Conservation (phyloP, 139 green algal genomes). For the Chlorokybus atmophyticus region DNA sequence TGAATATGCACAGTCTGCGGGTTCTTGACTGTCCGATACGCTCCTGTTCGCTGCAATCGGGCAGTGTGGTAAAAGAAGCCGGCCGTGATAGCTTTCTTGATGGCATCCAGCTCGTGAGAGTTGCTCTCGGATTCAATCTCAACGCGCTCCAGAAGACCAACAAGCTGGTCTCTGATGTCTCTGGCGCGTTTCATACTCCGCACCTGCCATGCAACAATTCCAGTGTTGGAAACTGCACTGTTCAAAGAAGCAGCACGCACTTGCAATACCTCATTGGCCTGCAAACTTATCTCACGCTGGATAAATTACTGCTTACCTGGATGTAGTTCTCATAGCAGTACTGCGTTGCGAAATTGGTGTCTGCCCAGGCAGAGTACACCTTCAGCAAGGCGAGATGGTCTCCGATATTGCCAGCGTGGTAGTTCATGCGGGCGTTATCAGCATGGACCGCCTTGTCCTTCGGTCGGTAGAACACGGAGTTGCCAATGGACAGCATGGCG, state of each 20-base stretch:
- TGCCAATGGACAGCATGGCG: conserved; percentile 83
- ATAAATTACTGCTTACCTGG: conserved; percentile 16
- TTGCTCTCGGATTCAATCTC: conserved; percentile 79
- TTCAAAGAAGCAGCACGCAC: background rate
- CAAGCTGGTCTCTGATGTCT: conserved; percentile 91
- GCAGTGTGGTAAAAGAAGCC: conserved; percentile 91
- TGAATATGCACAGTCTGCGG: conserved; percentile 93
- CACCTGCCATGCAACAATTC: too few relatives aligned
- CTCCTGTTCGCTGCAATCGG: conserved; percentile 66
- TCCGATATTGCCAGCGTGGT: conserved; percentile 65
- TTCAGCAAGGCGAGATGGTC: conserved; percentile 83
- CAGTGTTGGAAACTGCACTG: too few relatives aligned
- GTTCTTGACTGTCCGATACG: conserved; percentile 90
- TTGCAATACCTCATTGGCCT: background rate
- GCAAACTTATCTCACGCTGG: too few relatives aligned
- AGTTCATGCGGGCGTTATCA: conserved; percentile 83
- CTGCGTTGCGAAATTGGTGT: conserved; percentile 72
- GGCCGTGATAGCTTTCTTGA: conserved; percentile 40
- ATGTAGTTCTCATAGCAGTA: conserved; percentile 98
- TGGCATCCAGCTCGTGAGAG: conserved; percentile 50
- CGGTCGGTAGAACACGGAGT: conserved; percentile 86
- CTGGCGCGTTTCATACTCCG: conserved; percentile 86
- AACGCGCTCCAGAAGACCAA: conserved; percentile 86
- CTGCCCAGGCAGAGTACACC: conserved; percentile 52
- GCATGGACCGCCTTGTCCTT: conserved; percentile 89